These are phyloP conservation scores for Neurospora hispaniola DNA, from an alignment of 495 filamentous ascomycete genomes.

Conservation along the genomic window DNA sequence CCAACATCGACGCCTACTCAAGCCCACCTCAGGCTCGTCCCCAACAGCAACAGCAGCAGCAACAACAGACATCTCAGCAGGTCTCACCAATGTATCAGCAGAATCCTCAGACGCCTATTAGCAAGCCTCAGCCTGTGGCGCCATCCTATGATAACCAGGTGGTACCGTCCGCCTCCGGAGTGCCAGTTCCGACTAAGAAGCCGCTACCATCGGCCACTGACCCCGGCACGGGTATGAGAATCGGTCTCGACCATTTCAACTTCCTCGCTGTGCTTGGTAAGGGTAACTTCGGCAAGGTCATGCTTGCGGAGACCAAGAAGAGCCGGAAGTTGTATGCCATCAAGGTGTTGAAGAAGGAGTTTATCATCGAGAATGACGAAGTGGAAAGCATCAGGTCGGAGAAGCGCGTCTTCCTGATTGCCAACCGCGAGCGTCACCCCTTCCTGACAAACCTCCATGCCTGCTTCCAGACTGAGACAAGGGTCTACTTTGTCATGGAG, in stretches of 20 bases:
- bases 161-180: slow-evolving; percentile 18
- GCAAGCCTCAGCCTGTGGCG: slow-evolving; percentile 31
- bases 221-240: slow-evolving; percentile 59
- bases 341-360: slow-evolving; percentile 99
- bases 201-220: slow-evolving; percentile 48
- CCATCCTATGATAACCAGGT: slow-evolving; percentile 21
- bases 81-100: slow-evolving; percentile 13
- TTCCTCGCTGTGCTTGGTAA: slow-evolving; percentile 98
- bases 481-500: slow-evolving; percentile 99
- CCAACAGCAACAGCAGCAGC: slow-evolving; percentile 29
- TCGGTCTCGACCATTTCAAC: slow-evolving; percentile 97
- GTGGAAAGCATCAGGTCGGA: slow-evolving; percentile 98
- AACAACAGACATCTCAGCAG: slow-evolving; percentile 28
- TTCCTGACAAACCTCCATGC: slow-evolving; percentile 94
- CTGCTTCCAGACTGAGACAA: slow-evolving; percentile 98
- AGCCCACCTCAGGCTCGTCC: slow-evolving; percentile 28
- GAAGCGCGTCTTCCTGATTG: slow-evolving; percentile 92
- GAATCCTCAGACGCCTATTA: slow-evolving; percentile 6
- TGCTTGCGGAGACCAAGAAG: slow-evolving; percentile 95
- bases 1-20: slow-evolving; percentile 43
- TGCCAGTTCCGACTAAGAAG: slow-evolving; percentile 35
- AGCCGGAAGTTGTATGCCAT: slow-evolving; percentile 91
- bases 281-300: slow-evolving; percentile 99
- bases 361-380: slow-evolving; percentile 99
- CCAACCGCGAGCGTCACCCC: slow-evolving; percentile 94